Evolutionary conservation across 768 basidiomycete species (phyloP).

Genomic region (Panellus pusillus): DNA sequence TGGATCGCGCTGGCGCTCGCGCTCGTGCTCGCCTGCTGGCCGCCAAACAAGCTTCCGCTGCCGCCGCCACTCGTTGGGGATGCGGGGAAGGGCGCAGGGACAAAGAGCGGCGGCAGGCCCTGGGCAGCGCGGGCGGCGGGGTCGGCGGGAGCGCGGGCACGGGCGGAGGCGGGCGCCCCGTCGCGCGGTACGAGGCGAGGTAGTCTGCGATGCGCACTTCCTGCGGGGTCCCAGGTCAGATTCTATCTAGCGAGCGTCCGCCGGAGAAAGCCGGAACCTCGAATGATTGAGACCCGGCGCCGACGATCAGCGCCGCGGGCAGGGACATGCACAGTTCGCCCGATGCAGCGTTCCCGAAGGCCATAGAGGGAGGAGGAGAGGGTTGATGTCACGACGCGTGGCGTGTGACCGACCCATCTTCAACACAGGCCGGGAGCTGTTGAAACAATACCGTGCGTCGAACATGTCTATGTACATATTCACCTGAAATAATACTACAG

Average conservation of each 20-base stretch:
- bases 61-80: no score
- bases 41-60: not conserved
- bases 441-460: no score
- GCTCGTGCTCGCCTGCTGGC: constrained; percentile 6
- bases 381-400: no score
- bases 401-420: no score
- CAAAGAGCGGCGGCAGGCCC: constrained; percentile 40
- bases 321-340: no score
- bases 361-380: no score
- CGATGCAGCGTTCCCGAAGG: no score
- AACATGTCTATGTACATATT: no score
- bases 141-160: constrained; percentile 34
- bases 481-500: no score
- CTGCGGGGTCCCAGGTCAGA: constrained; percentile 22
- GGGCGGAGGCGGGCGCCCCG: constrained; percentile 35
- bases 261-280: constrained; percentile 5
- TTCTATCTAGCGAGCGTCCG: not conserved
- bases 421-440: no score
- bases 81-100: constrained; percentile 25
- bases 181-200: constrained; percentile 32
- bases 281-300: constrained; percentile 6
- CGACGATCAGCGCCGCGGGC: no score
- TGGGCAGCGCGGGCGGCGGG: constrained; percentile 33
- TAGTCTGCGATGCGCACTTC: constrained; percentile 41
- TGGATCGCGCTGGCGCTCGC: constrained; percentile 3